A percentile compares a stretch with the other conserved stretches of the same genome.
Evolutionary conservation across 257 asterid genomes (phyloP).

Genomic region (Buddleja alternifolia): DNA sequence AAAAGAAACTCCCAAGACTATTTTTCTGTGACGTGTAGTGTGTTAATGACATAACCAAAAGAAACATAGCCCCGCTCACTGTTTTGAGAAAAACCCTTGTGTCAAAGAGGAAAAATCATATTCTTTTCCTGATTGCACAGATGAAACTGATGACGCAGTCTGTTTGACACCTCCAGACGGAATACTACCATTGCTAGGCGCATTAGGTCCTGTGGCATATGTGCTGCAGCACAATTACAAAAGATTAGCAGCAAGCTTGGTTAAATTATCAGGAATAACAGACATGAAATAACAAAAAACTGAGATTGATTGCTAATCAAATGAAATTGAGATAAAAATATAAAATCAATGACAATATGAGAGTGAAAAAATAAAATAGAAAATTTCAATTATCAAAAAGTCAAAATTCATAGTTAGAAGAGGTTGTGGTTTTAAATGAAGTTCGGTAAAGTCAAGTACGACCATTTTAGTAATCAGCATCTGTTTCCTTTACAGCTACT

Average conservation of each 20-base stretch:
- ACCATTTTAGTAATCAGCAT: neutral
- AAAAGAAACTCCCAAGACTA: constrained; percentile 34
- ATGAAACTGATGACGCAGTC: constrained; percentile 40
- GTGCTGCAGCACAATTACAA: constrained; percentile 43
- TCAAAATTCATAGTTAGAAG: neutral
- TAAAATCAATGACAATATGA: too few relatives aligned
- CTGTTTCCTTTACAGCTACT: neutral
- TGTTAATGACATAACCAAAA: constrained; percentile 10
- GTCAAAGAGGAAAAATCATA: constrained; percentile 80
- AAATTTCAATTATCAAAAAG: neutral
- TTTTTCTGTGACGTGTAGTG: constrained; percentile 25
- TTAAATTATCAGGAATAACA: neutral
- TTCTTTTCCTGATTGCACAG: constrained; percentile 57
- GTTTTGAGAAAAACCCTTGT: constrained; percentile 67
- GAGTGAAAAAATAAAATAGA: neutral
- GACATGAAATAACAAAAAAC: neutral
- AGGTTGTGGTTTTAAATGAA: neutral
- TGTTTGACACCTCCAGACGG: constrained; percentile 48
- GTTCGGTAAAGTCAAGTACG: neutral
- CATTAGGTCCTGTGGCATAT: constrained; percentile 41
- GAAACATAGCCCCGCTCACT: constrained; percentile 27
- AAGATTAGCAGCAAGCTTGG: neutral
- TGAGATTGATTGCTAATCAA: neutral
- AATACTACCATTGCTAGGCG: constrained; percentile 43
- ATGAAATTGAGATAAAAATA: neutral